These are phyloP conservation scores for Hypomontagnella monticulosa DNA, from an alignment of 495 filamentous ascomycete species.

Conservation along the genomic window DNA sequence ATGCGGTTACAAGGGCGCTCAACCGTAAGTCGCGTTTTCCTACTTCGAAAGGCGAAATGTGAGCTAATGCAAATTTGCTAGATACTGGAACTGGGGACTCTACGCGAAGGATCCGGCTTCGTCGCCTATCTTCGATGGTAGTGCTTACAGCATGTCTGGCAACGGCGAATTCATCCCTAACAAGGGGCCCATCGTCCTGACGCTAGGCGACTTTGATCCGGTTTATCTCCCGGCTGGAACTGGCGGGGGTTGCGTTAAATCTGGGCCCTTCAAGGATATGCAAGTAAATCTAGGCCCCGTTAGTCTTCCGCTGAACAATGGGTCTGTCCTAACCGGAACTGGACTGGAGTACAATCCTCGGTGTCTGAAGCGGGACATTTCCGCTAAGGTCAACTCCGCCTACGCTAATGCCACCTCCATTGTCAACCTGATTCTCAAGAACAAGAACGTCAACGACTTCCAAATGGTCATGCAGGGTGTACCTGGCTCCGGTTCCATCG, in stretches of 20 bases:
- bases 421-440: slow-evolving; percentile 56
- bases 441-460: slow-evolving; percentile 61
- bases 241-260: slow-evolving; percentile 72
- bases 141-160: slow-evolving; percentile 66
- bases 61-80: slow-evolving; percentile 17
- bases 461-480: slow-evolving; percentile 61
- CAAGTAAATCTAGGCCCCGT: slow-evolving; percentile 64
- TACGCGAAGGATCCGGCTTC: slow-evolving; percentile 58
- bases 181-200: slow-evolving; percentile 40
- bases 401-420: slow-evolving; percentile 63
- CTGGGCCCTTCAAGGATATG: slow-evolving; percentile 67
- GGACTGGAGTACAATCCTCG: slow-evolving; percentile 63
- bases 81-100: slow-evolving; percentile 74
- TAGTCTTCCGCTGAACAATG: slow-evolving; percentile 43
- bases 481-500: slow-evolving; percentile 58
- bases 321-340: slow-evolving; percentile 35
- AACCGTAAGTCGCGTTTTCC: slow-evolving; percentile 46
- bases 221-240: slow-evolving; percentile 56
- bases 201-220: slow-evolving; percentile 42
- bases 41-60: neutral
- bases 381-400: slow-evolving; percentile 53
- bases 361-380: slow-evolving; percentile 73
- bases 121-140: slow-evolving; percentile 74
- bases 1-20: slow-evolving; percentile 72
- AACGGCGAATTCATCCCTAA: slow-evolving; percentile 63